Percentiles rank a stretch among this genome's conserved stretches.
Conservation (phyloP, 164 flowering plant genomes). For the Vitis amurensis region DNA sequence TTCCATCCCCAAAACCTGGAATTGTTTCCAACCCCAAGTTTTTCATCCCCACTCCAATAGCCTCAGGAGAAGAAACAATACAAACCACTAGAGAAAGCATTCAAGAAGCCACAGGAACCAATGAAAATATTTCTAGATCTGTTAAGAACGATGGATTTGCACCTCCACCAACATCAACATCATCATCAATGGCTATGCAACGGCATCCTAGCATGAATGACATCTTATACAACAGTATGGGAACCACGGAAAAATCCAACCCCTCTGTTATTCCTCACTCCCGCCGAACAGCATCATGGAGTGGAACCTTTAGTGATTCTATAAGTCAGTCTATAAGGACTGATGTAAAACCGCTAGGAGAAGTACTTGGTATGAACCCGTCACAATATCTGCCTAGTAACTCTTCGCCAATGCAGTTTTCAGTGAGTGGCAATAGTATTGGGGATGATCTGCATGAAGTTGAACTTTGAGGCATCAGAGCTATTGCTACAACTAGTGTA, state of each 20-base stretch:
- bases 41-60: constrained; percentile 50
- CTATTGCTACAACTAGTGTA: constrained; percentile 2
- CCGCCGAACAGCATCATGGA: constrained; percentile 67
- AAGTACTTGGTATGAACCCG: constrained; percentile 28
- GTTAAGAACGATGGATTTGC: constrained; percentile 19
- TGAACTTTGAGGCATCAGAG: constrained; percentile 33
- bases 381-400: constrained; percentile 28
- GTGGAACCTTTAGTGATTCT: constrained; percentile 27
- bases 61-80: constrained; percentile 28
- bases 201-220: constrained; percentile 52
- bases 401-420: constrained; percentile 15
- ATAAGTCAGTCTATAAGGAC: constrained; percentile 16
- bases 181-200: constrained; percentile 32
- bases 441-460: constrained; percentile 55
- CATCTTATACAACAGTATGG: constrained; percentile 26
- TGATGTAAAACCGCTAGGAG: constrained; percentile 37
- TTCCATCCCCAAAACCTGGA: constrained; percentile 39
- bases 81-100: constrained; percentile 20
- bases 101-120: constrained; percentile 18
- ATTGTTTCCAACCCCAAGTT: constrained; percentile 41
- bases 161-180: constrained; percentile 23
- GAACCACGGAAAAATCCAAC: background rate
- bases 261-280: constrained; percentile 31
- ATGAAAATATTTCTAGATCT: constrained; percentile 28
- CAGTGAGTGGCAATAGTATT: constrained; percentile 21